Evolutionary conservation across 768 basidiomycete genomes (phyloP), one percentile per base, ranked within the genome.

Genomic region (Pseudohyphozyma bogoriensis): DNA sequence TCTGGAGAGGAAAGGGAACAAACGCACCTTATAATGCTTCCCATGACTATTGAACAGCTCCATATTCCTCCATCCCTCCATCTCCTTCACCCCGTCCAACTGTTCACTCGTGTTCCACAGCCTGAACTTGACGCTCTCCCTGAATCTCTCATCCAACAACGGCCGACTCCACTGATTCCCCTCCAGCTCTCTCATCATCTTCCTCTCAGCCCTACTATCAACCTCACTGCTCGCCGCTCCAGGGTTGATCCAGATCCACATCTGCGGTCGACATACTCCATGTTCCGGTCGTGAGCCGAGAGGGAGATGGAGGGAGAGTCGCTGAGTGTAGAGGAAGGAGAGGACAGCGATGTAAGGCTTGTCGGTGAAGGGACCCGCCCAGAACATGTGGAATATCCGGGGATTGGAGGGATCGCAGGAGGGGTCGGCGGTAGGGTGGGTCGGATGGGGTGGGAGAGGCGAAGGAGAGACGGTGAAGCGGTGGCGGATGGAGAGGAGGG

Each of bases 71-170:
- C 93, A 99, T 52, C 88, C 82, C 68, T 83, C 84, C 46, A 97
- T 77, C 73, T 99, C 93, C 0, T 87, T 84, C 3, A 93, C 78
- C 37, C 86, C 86, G 68, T 97, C 93, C 51, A 97, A 78, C 70
- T 96, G 92, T 68, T 93, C 92, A 1, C 92, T 96, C 35, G 93
- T 96, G 72, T 97, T 97, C 93, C 93, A 99, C 66, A 96, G 79
- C 72, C 86, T 89, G 79, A 99, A 99, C 72, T 87, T 83, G 72
- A 99, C 85, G 45, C 89, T 82, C 62, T 90, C 87, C 69, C 85
- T 83, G 78, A 97, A 97, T 49, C 90, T 81, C 15, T 83, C 85
- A 73, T 97, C 89, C 33, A 99, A 77, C 79, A 99, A 92, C 1
- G 93, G 92, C 1, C 89, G 83, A 3, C 89, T 85, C 93, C 93